Evolutionary conservation across 768 basidiomycete species (phyloP), one percentile per base, ranked within the genome.

Genomic region (Agrocybe chaxingu): DNA sequence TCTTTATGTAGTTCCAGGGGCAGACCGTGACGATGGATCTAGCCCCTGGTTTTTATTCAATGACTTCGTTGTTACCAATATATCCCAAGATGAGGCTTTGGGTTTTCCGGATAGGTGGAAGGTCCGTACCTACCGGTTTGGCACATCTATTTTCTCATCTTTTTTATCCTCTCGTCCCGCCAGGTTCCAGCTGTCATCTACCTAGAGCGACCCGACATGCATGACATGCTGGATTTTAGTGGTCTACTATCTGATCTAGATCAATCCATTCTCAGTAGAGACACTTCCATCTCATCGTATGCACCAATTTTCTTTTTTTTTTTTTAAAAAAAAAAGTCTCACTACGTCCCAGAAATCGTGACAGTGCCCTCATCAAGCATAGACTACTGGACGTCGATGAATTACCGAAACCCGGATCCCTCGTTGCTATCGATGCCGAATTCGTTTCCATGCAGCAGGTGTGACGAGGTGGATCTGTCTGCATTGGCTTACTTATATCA

Each of bases 391-490:
- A 71, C 10, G 70, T 72, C 13, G 80, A 85, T 11, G 97, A 99
- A 66, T 67, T 97, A 7, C 95, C 96, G 0, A 79, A 70, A 49
- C 85, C 87, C 4, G 97, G 93, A 9, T 95, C 88, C 4, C 70
- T 96, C 37, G 85, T 99, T 34, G 86, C 96, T 3, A 98, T 99
- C 54, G 97, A 99, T 61, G 95, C 96, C 1, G 96, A 99, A 62
- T 99, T 99, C 62, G 96, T 99, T 18, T 89, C 86, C 4, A 89
- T 99, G 81, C 94, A 98, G 66, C 91, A 94, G 75, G 92, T 88
- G 53, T 42, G 60, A 43, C 47, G 31, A 3, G 57, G 42, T 35
- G 40, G 5, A 31, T 44, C 19, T 48, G 11, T 40, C 16, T 42
- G 16, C 10, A 4, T 48, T 16, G 30, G 29, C 30, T 36, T 35